Base-by-base conservation (phyloP, 495 filamentous ascomycete species). In the Talaromyces thailandensis region DNA sequence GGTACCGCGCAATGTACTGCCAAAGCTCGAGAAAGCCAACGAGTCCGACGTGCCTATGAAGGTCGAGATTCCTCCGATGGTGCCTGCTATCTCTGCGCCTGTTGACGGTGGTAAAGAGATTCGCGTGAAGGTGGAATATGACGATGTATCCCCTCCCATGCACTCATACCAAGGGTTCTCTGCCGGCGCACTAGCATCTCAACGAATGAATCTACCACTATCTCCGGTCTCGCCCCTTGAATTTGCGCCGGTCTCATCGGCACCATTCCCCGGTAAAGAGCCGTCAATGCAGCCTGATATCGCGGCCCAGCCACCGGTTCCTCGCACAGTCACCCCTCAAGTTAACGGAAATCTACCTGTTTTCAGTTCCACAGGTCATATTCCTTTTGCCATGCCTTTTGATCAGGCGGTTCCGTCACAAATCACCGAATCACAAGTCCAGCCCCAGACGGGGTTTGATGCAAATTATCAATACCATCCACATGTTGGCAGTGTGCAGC, bases 341-440 rank as follows among this genome's bases (percentile, higher is more conserved):
- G 74, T 72, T 16, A 81, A 73, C 61, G 64, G 73, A 29, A 77
- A 77, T 11, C 66, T 86, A 8, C 83, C 83, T 9, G 70, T 81
- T 8, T 81, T 84, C 53, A 80, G 80, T 37, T 73, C 81, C 0
- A 82, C 69, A 28, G 76, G 76, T 4, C 72, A 75, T 1, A 86
- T 85, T 48, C 77, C 75, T 4, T 85, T 86, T 69, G 74, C 73
- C 23, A 28, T 51, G 25, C 26, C 40, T 61, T 24, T 31, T 14
- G 3, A 9, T 21, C 25, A 24, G 23, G 26, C 4, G 8, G 5
- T 35, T 57, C 28, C 28, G 4, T 6, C 28, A n/a, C 55, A 57
- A 23, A 21, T 32, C 6, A 2, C 55, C n/a, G 6, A 55, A 11
- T 28, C 26, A 29, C 52, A 55, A n/a, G 6, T 16, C 21, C 29